These are phyloP conservation scores for Colletotrichum cordylinicola DNA, from an alignment of 2,329 filamentous ascomycete species.

Conservation along the genomic window DNA sequence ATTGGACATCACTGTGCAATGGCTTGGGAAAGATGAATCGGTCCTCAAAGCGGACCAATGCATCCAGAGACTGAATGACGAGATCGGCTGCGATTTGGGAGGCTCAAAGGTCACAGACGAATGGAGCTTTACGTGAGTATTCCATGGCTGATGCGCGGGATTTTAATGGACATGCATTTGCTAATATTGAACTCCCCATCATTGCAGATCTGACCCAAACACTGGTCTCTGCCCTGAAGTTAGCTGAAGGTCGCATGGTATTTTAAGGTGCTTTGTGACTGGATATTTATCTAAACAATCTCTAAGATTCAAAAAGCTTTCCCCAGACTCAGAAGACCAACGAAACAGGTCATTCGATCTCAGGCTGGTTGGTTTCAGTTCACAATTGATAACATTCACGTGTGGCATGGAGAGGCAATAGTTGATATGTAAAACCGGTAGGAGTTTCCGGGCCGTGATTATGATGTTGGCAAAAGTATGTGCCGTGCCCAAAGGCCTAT, in stretches of 20 bases:
- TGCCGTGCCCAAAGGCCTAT: background rate
- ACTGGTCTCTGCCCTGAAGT: background rate
- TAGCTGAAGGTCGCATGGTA: background rate
- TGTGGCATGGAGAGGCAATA: background rate
- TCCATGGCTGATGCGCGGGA: accelerated
- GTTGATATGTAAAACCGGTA: background rate
- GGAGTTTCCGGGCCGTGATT: background rate
- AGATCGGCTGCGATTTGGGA: background rate
- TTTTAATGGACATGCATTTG: background rate
- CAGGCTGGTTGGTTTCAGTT: accelerated
- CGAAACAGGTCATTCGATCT: background rate
- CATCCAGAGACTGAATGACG: background rate
- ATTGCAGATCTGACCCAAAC: background rate
- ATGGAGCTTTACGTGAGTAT: background rate
- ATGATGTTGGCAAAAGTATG: background rate
- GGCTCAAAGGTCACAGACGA: background rate
- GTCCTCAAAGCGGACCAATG: background rate
- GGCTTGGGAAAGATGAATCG: background rate
- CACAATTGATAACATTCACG: background rate
- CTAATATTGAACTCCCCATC: background rate
- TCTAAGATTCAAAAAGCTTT: background rate
- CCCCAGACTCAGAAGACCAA: background rate
- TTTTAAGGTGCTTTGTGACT: accelerated
- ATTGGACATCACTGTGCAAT: background rate
- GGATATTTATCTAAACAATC: background rate